A percentile compares a stretch with the other conserved stretches of the same genome.
Evolutionary conservation across 2,329 filamentous ascomycete species (phyloP).

Genomic region (Colletotrichum lentis): DNA sequence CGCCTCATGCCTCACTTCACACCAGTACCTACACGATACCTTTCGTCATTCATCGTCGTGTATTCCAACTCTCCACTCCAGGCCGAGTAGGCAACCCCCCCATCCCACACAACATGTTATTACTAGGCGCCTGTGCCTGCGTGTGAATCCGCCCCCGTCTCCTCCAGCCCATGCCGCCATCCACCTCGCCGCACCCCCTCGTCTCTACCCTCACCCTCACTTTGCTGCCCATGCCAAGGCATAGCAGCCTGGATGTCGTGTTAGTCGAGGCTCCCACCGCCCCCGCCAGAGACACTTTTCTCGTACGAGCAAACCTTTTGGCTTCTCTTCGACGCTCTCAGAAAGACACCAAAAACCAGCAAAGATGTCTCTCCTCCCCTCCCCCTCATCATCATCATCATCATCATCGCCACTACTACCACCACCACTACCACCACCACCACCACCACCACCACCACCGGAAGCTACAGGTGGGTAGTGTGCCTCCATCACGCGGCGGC

Average conservation of each 20-base stretch:
- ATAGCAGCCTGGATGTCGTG: conserved; percentile 22
- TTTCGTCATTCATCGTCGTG: conserved; percentile 11
- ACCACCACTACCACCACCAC: not conserved
- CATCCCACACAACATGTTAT: not conserved
- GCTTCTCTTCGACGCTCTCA: conserved; percentile 1
- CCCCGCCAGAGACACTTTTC: conserved; percentile 27
- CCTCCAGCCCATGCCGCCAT: conserved; percentile 10
- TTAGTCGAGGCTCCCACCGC: conserved; percentile 28
- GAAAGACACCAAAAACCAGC: not conserved
- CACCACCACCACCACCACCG: conserved; percentile 1
- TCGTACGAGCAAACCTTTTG: conserved; percentile 30
- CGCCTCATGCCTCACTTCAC: not conserved
- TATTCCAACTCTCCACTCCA: not conserved
- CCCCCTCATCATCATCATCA: no score
- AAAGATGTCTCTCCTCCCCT: conserved; percentile 5
- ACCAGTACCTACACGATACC: conserved; percentile 8
- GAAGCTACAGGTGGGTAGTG: conserved; percentile 14
- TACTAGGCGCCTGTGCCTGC: not conserved
- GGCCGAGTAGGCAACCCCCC: not conserved
- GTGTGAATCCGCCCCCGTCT: conserved; percentile 5
- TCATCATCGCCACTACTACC: no score
- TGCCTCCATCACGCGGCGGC: conserved; percentile 33
- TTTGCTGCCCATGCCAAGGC: conserved; percentile 13
- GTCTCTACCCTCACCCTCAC: not conserved
- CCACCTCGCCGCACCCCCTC: conserved; percentile 14